Percentiles rank a stretch among this genome's conserved stretches.
phyloP scores from a whole-genome alignment of 345 rosid genomes.

The Hypericum androsaemum region DNA sequence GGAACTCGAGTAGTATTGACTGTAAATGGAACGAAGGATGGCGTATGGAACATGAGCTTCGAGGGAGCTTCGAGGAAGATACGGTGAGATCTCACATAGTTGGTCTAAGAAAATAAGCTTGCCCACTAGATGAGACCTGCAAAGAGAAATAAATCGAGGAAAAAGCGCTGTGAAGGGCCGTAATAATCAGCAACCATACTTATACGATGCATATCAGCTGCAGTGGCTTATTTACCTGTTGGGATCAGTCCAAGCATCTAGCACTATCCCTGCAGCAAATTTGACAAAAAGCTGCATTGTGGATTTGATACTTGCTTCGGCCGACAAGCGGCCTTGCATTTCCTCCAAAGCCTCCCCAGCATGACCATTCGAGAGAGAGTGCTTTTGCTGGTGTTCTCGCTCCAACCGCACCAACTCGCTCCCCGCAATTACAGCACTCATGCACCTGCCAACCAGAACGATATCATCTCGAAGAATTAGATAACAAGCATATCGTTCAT shows the following conservation, averaged over 20 bases:
- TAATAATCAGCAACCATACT: too few relatives aligned
- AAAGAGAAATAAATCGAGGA: not conserved
- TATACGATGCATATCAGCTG: too few relatives aligned
- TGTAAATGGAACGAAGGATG: constrained; percentile 77
- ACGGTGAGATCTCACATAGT: constrained; percentile 82
- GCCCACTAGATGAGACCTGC: constrained; percentile 57
- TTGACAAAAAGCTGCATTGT: constrained; percentile 89
- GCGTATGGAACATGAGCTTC: constrained; percentile 78
- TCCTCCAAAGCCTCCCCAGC: constrained; percentile 54
- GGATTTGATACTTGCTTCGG: constrained; percentile 85
- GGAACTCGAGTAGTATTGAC: constrained; percentile 73
- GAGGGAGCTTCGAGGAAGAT: constrained; percentile 83
- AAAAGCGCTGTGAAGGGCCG: not conserved
- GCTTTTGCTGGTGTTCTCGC: constrained; percentile 73
- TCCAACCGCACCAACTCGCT: constrained; percentile 76
- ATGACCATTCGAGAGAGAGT: constrained; percentile 62
- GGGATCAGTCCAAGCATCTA: constrained; percentile 81
- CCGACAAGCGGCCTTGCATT: constrained; percentile 49
- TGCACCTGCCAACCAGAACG: constrained; percentile 52
- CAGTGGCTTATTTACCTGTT: constrained; percentile 44
- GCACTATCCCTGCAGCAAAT: constrained; percentile 66
- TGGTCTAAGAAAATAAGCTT: constrained; percentile 94
- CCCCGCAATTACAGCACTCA: constrained; percentile 85
- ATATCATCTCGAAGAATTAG: constrained; percentile 2
- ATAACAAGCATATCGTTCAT: not conserved